Conservation (phyloP, 1,284 basidiomycete species). For the Puccinia novopanici region DNA sequence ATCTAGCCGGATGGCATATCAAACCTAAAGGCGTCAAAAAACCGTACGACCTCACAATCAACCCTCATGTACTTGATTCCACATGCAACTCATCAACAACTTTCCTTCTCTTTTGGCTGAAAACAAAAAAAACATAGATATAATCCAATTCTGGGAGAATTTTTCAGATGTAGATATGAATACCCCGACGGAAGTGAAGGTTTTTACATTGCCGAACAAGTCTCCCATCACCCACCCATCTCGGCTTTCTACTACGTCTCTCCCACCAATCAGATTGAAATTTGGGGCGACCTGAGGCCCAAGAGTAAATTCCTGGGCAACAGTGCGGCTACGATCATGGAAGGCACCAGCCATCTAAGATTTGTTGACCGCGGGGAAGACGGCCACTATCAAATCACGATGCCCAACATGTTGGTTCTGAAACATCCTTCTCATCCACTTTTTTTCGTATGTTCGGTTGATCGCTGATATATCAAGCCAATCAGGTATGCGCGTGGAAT, state of each 20-base stretch:
- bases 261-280: conserved; percentile 75
- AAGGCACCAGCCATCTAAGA: conserved; percentile 62
- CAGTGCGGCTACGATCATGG: conserved; percentile 76
- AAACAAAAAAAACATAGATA: conserved; percentile 66
- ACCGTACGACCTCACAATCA: conserved; percentile 67
- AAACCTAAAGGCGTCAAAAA: conserved; percentile 99
- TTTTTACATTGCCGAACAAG: conserved; percentile 97
- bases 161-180: conserved; percentile 93
- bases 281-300: conserved; percentile 90
- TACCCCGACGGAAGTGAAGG: conserved; percentile 88
- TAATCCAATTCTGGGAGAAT: conserved; percentile 95
- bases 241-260: conserved; percentile 97
- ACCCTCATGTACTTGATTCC: not conserved
- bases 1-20: conserved; percentile 99
- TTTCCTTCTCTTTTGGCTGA: not conserved
- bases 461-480: not conserved
- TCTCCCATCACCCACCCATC: conserved; percentile 69
- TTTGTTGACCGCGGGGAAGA: conserved; percentile 79
- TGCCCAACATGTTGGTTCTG: conserved; percentile 78
- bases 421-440: not conserved
- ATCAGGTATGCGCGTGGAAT: conserved; percentile 83
- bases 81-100: not conserved
- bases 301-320: conserved; percentile 97
- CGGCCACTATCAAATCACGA: conserved; percentile 84
- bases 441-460: not conserved